These are phyloP conservation scores for Chytridium lagenaria DNA, from an alignment of 371 early-diverging fungal species.

Conservation along the genomic window DNA sequence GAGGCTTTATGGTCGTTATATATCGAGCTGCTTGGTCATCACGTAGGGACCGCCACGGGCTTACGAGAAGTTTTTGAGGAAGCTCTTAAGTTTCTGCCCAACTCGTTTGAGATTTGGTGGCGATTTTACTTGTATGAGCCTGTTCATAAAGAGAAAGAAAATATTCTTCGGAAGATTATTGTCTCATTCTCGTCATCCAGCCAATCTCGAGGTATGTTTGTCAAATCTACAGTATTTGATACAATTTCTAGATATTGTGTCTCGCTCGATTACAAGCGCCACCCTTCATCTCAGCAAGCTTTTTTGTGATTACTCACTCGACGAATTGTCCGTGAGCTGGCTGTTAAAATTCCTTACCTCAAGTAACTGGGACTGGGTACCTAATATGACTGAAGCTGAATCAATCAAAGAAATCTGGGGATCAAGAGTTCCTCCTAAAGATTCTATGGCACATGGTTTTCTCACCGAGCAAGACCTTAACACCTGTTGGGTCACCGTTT, in stretches of 20 bases:
- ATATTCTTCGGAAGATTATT: conserved; percentile 37
- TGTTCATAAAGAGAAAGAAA: conserved; percentile 16
- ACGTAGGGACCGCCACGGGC: conserved; percentile 29
- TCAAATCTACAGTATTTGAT: background rate
- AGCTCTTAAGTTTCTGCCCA: conserved; percentile 41
- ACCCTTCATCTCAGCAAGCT: background rate
- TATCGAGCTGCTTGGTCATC: conserved; percentile 46
- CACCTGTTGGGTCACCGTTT: background rate
- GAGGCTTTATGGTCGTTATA: conserved; percentile 48
- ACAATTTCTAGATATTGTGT: background rate
- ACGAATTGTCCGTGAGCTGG: background rate
- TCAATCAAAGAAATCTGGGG: background rate
- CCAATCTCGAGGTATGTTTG: background rate
- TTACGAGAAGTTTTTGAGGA: conserved; percentile 46
- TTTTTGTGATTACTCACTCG: background rate
- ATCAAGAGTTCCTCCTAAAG: too few species aligned
- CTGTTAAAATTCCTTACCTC: background rate
- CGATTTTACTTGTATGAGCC: conserved; percentile 43
- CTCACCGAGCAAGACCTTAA: background rate
- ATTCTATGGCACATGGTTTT: background rate
- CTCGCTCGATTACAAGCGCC: background rate
- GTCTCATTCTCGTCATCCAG: conserved; percentile 3
- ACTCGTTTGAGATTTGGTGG: conserved; percentile 40
- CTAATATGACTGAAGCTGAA: background rate
- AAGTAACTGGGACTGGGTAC: background rate